Percentiles rank a stretch among this genome's conserved stretches.
Evolutionary conservation across 2,329 filamentous ascomycete genomes (phyloP).

Genomic region (Moelleriella libera): DNA sequence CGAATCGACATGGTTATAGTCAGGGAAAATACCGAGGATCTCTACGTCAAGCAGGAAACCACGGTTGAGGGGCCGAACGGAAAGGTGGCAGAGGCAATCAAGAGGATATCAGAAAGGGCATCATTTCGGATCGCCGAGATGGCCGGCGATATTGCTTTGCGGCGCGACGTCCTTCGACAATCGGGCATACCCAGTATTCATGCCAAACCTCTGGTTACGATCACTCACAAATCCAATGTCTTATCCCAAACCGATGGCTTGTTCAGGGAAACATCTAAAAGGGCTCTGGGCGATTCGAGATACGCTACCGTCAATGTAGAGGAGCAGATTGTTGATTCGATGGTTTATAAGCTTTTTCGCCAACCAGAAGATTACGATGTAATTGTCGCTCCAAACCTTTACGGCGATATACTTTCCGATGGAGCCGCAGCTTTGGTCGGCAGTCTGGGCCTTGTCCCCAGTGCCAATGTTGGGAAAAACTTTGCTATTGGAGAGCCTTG

Average conservation of each 20-base stretch:
- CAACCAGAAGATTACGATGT: conserved; percentile 93
- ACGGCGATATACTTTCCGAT: conserved; percentile 93
- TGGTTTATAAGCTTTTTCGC: conserved; percentile 99
- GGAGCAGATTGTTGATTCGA: conserved; percentile 97
- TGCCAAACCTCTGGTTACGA: conserved; percentile 64
- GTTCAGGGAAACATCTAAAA: conserved; percentile 69
- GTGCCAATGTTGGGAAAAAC: conserved; percentile 83
- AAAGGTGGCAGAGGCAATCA: conserved; percentile 92
- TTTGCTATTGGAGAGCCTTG: conserved; percentile 98
- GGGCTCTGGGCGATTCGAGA: conserved; percentile 50
- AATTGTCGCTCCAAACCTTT: conserved; percentile 93
- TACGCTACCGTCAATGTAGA: conserved; percentile 60
- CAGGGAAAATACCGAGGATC: conserved; percentile 95
- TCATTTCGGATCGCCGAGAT: conserved; percentile 79
- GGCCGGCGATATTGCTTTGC: conserved; percentile 85
- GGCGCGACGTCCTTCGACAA: conserved; percentile 68
- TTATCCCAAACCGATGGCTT: conserved; percentile 92
- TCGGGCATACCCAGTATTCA: conserved; percentile 45
- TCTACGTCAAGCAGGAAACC: conserved; percentile 94
- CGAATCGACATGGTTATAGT: conserved; percentile 96
- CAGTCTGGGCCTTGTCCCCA: conserved; percentile 80
- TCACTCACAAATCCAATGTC: conserved; percentile 98
- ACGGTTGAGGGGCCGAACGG: conserved; percentile 62
- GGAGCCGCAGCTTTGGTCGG: conserved; percentile 90
- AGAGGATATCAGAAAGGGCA: conserved; percentile 83